Percentiles rank a stretch among this genome's conserved stretches.
These are phyloP conservation scores for Botryotinia convoluta DNA, from an alignment of 2,329 filamentous ascomycete genomes.

Conservation along the genomic window DNA sequence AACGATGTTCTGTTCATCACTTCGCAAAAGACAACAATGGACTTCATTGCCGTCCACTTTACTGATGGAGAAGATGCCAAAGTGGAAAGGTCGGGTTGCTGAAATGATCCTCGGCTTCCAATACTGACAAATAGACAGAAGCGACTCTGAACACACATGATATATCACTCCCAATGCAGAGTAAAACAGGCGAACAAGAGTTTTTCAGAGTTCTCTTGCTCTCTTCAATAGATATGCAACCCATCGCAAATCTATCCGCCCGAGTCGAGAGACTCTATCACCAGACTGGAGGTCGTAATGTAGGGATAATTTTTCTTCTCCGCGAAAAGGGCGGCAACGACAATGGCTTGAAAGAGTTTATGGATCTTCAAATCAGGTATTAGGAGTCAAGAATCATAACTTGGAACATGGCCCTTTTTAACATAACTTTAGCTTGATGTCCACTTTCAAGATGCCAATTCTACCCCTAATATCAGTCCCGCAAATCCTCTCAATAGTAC, in stretches of 20 bases:
- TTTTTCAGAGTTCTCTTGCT: constrained; percentile 35
- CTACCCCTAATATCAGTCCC: constrained; percentile 31
- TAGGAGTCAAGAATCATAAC: not conserved
- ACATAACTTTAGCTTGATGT: constrained; percentile 30
- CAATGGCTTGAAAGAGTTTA: constrained; percentile 31
- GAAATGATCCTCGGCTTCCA: not conserved
- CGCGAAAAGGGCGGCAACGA: constrained; percentile 25
- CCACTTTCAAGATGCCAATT: constrained; percentile 34
- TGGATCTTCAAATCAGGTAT: constrained; percentile 37
- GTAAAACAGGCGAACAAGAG: constrained; percentile 22
- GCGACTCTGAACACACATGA: constrained; percentile 34
- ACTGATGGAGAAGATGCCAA: constrained; percentile 27
- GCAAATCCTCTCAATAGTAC: constrained; percentile 30
- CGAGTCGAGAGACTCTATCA: constrained; percentile 38
- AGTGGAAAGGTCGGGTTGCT: constrained; percentile 36
- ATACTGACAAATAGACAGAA: constrained; percentile 28
- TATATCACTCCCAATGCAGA: constrained; percentile 32
- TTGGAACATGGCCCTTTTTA: not conserved
- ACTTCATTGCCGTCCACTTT: constrained; percentile 31
- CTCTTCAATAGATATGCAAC: constrained; percentile 32
- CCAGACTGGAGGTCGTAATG: constrained; percentile 34
- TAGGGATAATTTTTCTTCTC: constrained; percentile 38
- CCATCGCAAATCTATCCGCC: constrained; percentile 22
- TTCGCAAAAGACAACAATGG: constrained; percentile 37
- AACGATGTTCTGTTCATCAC: constrained; percentile 38